Base-by-base conservation (phyloP, 805 yeast genomes). In the Candida sphagnicola region DNA sequence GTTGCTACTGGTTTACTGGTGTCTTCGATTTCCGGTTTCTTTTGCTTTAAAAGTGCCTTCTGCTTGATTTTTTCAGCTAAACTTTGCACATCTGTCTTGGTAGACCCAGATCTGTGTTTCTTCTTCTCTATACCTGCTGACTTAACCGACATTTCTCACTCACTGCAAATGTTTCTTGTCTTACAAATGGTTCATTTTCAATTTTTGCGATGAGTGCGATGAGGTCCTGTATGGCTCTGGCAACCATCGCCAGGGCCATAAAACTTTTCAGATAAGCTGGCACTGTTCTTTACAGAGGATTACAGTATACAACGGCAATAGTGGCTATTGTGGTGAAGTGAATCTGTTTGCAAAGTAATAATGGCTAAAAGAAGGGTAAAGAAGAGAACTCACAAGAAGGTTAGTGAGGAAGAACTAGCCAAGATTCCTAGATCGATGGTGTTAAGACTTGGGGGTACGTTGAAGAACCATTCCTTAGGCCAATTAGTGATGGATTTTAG, bases 351-450 rank as follows among this genome's bases (percentile, higher is more conserved):
- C n/a, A n/a, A n/a, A n/a, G n/a, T n/a, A n/a, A 16, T 5, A 8
- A 66, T 67, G 72, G 71, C 70, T 24, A 66, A 62, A 40, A 62
- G 70, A 57, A 65, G 67, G 59, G 50, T 52, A n/a, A 90, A 89
- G 67, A 85, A 80, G 59, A 83, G 96, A 76, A 91, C 98, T 12
- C 97, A 90, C 59, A 84, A 70, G 35, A 73, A 73, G 44, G 64
- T 65, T 24, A 66, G 77, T 18, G 82, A 77, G 46, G 95, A 82
- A 49, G 87, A 82, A 42, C 62, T 67, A 34, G 80, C 81, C 35
- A 80, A 78, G 52, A 78, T 88, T 44, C 98, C 99, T 15, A 77
- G 85, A 53, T 89, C 97, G 2, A 90, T 93, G 96, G 98, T 93
- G 39, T 74, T 93, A 46, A 80, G 93, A 52, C 75, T 89, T 38